Evolutionary conservation across 352 stramenopile genomes (phyloP).

Genomic region (Globisporangium cylindrosporum): DNA sequence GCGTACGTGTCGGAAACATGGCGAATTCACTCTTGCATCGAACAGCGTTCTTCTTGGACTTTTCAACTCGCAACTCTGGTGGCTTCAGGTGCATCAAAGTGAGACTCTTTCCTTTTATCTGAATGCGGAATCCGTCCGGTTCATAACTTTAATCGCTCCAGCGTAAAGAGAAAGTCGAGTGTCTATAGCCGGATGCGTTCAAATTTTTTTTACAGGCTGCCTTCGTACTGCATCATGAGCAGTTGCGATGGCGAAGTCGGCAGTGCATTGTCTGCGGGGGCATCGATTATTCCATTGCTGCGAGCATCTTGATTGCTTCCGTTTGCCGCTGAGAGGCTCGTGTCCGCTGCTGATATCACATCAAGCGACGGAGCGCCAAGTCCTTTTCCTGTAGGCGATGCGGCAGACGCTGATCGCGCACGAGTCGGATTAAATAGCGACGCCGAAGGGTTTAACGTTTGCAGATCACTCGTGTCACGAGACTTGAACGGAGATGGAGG

Average conservation of each 20-base stretch:
- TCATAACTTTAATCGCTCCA: background rate
- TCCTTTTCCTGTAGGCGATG: background rate
- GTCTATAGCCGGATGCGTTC: background rate
- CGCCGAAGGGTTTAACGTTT: background rate
- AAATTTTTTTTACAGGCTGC: conserved; percentile 7
- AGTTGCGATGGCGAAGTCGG: conserved; percentile 6
- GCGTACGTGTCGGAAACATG: background rate
- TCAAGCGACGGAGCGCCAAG: background rate
- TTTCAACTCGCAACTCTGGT: too few species aligned
- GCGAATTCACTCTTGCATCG: background rate
- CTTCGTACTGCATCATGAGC: conserved; percentile 22
- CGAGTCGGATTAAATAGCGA: background rate
- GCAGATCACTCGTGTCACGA: background rate
- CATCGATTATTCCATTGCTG: background rate
- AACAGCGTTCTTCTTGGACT: background rate
- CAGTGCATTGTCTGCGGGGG: background rate
- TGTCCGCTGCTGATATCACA: background rate
- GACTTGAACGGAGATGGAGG: conserved; percentile 8
- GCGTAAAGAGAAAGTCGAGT: background rate
- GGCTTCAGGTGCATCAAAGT: too few species aligned
- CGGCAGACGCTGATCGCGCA: background rate
- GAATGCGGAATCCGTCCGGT: background rate
- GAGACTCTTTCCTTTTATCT: background rate
- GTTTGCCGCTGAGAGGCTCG: background rate
- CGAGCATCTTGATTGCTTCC: background rate